These are phyloP conservation scores for Phytophthora pini DNA, from an alignment of 352 stramenopile species.

Conservation along the genomic window DNA sequence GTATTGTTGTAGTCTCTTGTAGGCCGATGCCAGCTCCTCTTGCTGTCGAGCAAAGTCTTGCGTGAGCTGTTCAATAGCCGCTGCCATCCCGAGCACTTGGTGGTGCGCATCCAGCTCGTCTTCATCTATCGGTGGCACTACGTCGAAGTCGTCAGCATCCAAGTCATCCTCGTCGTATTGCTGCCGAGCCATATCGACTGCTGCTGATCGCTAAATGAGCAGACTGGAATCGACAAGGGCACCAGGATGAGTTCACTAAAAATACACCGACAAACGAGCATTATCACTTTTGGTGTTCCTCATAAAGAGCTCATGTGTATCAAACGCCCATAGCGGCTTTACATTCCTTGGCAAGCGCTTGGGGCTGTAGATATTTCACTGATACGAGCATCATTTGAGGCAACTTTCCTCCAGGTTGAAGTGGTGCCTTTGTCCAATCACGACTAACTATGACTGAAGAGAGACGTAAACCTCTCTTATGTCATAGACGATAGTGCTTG, in stretches of 20 bases:
- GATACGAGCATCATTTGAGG: neutral
- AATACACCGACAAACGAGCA: slow-evolving; percentile 3
- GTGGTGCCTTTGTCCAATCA: slow-evolving; percentile 23
- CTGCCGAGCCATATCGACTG: slow-evolving; percentile 21
- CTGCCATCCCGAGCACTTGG: slow-evolving; percentile 72
- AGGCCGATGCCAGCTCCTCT: slow-evolving; percentile 55
- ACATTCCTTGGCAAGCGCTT: too few relatives aligned
- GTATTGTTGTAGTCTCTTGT: slow-evolving; percentile 64
- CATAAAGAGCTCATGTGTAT: neutral
- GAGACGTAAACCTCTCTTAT: neutral
- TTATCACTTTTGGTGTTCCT: neutral
- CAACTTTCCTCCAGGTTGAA: slow-evolving; percentile 10
- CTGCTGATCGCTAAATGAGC: neutral
- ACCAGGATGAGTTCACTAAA: slow-evolving; percentile 26
- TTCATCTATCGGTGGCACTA: slow-evolving; percentile 12
- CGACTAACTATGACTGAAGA: too few relatives aligned
- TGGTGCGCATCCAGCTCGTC: slow-evolving; percentile 55
- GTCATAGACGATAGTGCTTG: slow-evolving; percentile 1
- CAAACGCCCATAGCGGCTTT: too few relatives aligned
- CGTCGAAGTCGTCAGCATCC: slow-evolving; percentile 5
- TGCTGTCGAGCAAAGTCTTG: slow-evolving; percentile 67
- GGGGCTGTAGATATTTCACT: neutral
- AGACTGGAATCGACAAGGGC: slow-evolving; percentile 6
- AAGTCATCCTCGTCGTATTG: slow-evolving; percentile 15
- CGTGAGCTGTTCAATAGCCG: slow-evolving; percentile 66